A percentile compares a stretch with the other conserved stretches of the same genome.
These are phyloP conservation scores for Cutaneotrichosporon mucoides DNA, from an alignment of 1,284 basidiomycete species.

Conservation along the genomic window DNA sequence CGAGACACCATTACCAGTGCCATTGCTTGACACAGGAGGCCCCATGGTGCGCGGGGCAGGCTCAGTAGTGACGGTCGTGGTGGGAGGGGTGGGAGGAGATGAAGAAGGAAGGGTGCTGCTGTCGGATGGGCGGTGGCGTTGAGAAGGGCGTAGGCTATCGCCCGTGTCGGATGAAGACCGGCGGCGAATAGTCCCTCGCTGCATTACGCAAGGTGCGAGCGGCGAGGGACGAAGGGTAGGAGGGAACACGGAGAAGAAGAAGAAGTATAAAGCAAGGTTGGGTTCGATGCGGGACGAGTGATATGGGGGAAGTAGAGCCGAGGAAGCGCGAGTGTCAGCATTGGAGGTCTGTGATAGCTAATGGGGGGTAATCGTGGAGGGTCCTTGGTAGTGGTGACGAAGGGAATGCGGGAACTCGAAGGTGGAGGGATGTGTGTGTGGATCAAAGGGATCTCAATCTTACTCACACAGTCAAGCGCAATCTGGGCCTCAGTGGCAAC, in stretches of 20 bases:
- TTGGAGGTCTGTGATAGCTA: too few species aligned
- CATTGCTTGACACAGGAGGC: constrained; percentile 5
- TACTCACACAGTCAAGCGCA: too few species aligned
- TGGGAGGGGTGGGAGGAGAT: background rate
- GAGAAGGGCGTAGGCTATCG: background rate
- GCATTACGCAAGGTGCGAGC: constrained; percentile 11
- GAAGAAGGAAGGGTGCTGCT: constrained; percentile 4
- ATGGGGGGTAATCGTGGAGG: too few species aligned
- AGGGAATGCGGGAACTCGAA: too few species aligned
- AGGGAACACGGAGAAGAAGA: background rate
- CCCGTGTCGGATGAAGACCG: constrained; percentile 11
- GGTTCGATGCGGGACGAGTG: too few species aligned
- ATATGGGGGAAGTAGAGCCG: too few species aligned
- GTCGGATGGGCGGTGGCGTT: constrained; percentile 3
- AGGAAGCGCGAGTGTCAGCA: too few species aligned
- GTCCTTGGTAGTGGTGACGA: too few species aligned
- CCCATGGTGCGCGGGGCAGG: constrained; percentile 11
- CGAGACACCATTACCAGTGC: constrained; percentile 10
- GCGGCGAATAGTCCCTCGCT: constrained; percentile 22
- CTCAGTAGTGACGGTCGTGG: background rate
- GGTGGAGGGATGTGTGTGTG: too few species aligned
- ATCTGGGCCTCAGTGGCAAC: too few species aligned
- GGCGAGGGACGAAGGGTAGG: background rate
- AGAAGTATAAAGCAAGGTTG: background rate
- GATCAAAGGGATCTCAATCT: too few species aligned